Percentiles rank a stretch among this genome's conserved stretches.
Evolutionary conservation across 2,329 filamentous ascomycete genomes (phyloP).

Genomic region (Nemania sp.): DNA sequence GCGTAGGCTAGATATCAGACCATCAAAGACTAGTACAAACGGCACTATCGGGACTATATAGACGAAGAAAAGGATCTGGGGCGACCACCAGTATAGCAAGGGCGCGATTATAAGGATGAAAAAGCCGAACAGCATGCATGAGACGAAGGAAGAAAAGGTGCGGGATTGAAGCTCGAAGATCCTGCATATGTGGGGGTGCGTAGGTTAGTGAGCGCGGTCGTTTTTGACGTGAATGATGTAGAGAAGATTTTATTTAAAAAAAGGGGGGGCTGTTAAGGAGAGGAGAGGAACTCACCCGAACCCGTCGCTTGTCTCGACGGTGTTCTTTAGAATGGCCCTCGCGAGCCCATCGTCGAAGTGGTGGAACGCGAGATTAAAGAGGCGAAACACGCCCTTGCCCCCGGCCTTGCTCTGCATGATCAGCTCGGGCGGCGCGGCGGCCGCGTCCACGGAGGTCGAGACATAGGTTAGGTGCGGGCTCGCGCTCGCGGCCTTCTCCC

Average conservation of each 20-base stretch:
- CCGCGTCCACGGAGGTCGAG: slow-evolving; percentile 72
- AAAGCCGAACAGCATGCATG: slow-evolving; percentile 64
- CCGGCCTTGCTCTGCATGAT: slow-evolving; percentile 51
- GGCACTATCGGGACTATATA: slow-evolving; percentile 76
- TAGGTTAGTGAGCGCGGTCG: not conserved
- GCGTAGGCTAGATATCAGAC: slow-evolving; percentile 73
- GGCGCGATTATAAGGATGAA: slow-evolving; percentile 65
- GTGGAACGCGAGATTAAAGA: slow-evolving; percentile 82
- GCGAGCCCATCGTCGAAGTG: slow-evolving; percentile 77
- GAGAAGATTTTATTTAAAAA: not conserved
- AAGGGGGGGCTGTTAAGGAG: no score
- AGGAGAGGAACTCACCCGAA: slow-evolving; percentile 61
- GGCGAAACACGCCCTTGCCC: slow-evolving; percentile 68
- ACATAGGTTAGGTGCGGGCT: slow-evolving; percentile 71
- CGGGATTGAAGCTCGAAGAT: slow-evolving; percentile 83
- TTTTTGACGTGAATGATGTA: not conserved
- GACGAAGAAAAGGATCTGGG: slow-evolving; percentile 71
- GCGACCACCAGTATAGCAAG: slow-evolving; percentile 58
- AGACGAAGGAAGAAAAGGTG: slow-evolving; percentile 64
- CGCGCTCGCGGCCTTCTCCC: slow-evolving; percentile 64
- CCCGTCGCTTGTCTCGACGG: slow-evolving; percentile 72
- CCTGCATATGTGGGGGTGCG: slow-evolving; percentile 43
- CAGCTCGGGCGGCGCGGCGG: slow-evolving; percentile 65
- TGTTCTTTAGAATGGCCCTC: slow-evolving; percentile 70
- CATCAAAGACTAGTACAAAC: slow-evolving; percentile 76